Percentiles rank a stretch among this genome's conserved stretches.
Evolutionary conservation across 2,329 filamentous ascomycete genomes (phyloP).

Genomic region (Plenodomus lindquistii): DNA sequence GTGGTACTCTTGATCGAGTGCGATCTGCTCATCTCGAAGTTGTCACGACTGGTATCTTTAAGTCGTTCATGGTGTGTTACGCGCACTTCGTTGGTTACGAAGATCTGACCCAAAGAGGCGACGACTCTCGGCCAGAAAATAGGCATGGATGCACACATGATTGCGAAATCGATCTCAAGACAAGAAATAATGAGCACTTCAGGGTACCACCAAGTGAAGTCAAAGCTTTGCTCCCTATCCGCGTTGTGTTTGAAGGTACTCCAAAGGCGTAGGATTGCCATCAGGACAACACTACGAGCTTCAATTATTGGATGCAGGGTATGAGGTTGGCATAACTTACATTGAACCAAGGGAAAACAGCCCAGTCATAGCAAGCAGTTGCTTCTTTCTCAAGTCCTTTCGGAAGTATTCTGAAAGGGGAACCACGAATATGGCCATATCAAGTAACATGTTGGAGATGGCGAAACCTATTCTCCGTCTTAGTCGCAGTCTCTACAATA

Average conservation of each 20-base stretch:
- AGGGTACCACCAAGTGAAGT: slow-evolving; percentile 40
- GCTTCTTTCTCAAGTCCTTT: slow-evolving; percentile 22
- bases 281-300: slow-evolving; percentile 27
- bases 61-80: slow-evolving; percentile 30
- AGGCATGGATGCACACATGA: slow-evolving; percentile 43
- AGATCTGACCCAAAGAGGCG: slow-evolving; percentile 34
- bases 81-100: slow-evolving; percentile 40
- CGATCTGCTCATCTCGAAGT: slow-evolving; percentile 25
- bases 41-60: slow-evolving; percentile 3
- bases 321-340: slow-evolving; percentile 13
- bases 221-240: slow-evolving; percentile 15
- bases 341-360: slow-evolving; percentile 32
- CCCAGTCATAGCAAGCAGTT: slow-evolving; percentile 31
- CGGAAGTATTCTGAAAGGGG: slow-evolving; percentile 33
- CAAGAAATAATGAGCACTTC: slow-evolving; percentile 34
- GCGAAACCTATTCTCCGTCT: slow-evolving; percentile 18
- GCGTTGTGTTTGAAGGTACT: slow-evolving; percentile 23
- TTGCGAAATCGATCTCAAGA: slow-evolving; percentile 42
- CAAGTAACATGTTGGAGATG: slow-evolving; percentile 36
- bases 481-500: background rate
- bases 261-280: slow-evolving; percentile 37
- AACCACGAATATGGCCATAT: slow-evolving; percentile 31
- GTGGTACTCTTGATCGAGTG: slow-evolving; percentile 23
- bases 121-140: slow-evolving; percentile 43
- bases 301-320: slow-evolving; percentile 3